Evolutionary conservation across 1,284 basidiomycete species (phyloP).

Genomic region (Cryptococcus sp.): DNA sequence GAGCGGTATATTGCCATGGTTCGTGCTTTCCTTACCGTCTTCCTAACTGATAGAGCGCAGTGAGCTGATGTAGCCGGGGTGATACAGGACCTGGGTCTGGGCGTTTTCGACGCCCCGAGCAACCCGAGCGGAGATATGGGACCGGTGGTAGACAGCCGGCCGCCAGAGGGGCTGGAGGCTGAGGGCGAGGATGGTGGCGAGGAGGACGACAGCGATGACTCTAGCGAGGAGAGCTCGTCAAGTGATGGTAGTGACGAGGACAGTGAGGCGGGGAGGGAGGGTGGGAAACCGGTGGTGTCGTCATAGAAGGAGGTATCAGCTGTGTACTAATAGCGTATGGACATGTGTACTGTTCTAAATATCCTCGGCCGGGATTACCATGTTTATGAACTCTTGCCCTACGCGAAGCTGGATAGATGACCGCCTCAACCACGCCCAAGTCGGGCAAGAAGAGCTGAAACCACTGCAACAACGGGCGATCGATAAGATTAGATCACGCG

Average conservation of each 20-base stretch:
- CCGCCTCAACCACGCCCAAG: no score
- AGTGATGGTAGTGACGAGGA: constrained; percentile 3
- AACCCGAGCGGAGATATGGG: constrained; percentile 23
- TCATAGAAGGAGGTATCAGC: no score
- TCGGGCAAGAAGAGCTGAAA: no score
- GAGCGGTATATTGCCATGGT: constrained; percentile 34
- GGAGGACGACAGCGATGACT: constrained; percentile 10
- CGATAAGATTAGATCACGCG: constrained; percentile 4
- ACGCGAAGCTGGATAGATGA: no score
- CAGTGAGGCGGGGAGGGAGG: constrained; percentile 1
- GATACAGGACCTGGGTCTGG: constrained; percentile 38
- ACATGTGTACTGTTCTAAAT: no score
- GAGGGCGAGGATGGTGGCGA: constrained; percentile 12
- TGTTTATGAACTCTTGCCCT: no score
- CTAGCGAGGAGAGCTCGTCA: constrained; percentile 3
- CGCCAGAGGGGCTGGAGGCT: constrained; percentile 13
- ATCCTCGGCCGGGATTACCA: no score
- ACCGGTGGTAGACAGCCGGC: constrained; percentile 24
- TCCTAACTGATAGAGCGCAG: constrained; percentile 6
- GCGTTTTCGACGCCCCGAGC: constrained; percentile 39
- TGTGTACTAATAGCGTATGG: no score
- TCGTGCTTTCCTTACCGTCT: background rate
- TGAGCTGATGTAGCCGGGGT: background rate
- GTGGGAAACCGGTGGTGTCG: background rate
- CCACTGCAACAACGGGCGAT: background rate